Evolutionary conservation across 805 yeast species (phyloP).

Genomic region (Candida cerambycidarum): DNA sequence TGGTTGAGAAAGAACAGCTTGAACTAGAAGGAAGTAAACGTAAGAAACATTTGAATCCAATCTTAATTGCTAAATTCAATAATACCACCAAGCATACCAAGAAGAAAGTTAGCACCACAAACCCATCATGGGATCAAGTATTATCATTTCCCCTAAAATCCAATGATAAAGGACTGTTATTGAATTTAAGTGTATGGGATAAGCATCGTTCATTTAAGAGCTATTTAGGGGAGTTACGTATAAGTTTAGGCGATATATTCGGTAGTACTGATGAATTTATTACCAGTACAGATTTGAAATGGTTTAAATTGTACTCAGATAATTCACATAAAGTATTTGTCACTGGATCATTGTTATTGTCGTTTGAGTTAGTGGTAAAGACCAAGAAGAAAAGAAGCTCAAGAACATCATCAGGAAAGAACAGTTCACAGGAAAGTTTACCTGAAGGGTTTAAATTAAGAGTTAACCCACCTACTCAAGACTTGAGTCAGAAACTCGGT

Average conservation of each 20-base stretch:
- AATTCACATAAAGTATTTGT: constrained; percentile 40
- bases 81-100: constrained; percentile 27
- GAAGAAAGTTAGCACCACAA: constrained; percentile 30
- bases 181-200: constrained; percentile 41
- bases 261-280: constrained; percentile 10
- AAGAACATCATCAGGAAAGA: background rate
- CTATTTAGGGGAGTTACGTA: constrained; percentile 42
- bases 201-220: constrained; percentile 34
- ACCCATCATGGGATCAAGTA: constrained; percentile 43
- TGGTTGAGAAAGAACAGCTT: constrained; percentile 19
- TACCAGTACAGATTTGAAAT: constrained; percentile 32
- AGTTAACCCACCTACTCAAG: constrained; percentile 18
- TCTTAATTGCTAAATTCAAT: constrained; percentile 37
- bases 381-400: constrained; percentile 2
- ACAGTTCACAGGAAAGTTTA: background rate
- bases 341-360: constrained; percentile 47
- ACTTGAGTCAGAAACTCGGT: background rate
- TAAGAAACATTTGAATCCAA: constrained; percentile 27
- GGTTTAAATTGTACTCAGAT: constrained; percentile 47
- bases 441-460: constrained; percentile 5
- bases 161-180: constrained; percentile 28
- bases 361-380: constrained; percentile 36
- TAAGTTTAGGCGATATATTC: constrained; percentile 31
- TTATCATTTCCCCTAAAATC: constrained; percentile 30
- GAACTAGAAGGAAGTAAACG: constrained; percentile 5